Evolutionary conservation across 1,139 yeast genomes (phyloP).

Genomic region (Saccharomyces hybrid): DNA sequence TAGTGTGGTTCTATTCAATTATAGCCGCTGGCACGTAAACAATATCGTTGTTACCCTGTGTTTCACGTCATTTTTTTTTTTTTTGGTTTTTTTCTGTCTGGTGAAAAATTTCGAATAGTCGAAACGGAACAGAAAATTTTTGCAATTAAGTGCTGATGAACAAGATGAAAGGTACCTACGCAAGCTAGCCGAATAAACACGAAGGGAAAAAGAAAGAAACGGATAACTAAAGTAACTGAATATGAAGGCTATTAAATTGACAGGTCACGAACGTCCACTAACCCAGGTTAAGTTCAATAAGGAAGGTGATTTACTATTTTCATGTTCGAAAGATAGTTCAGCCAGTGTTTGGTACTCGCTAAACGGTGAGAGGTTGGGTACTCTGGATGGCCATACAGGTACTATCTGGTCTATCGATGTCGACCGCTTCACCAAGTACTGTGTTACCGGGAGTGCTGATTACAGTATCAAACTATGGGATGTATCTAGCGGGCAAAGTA

Average conservation of each 20-base stretch:
- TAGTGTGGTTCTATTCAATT: background rate
- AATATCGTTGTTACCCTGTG: background rate
- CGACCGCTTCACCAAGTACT: constrained; percentile 56
- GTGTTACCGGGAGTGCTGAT: constrained; percentile 90
- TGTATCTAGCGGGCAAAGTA: constrained; percentile 67
- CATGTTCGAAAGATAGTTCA: constrained; percentile 82
- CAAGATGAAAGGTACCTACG: background rate
- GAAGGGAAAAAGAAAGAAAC: background rate
- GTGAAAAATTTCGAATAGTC: background rate
- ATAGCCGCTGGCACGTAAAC: background rate
- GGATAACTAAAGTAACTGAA: constrained; percentile 8
- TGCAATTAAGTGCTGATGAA: background rate
- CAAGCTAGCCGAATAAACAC: background rate
- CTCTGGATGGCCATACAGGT: constrained; percentile 85
- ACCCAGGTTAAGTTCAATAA: constrained; percentile 89
- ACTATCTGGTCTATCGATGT: constrained; percentile 93
- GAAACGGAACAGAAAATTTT: background rate
- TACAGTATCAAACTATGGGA: constrained; percentile 80
- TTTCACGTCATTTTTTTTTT: background rate
- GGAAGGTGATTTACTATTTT: constrained; percentile 89
- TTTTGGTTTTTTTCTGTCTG: background rate
- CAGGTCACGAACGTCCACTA: constrained; percentile 81
- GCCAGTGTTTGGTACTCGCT: constrained; percentile 93
- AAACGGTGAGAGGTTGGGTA: constrained; percentile 95
- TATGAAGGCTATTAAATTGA: constrained; percentile 51